A percentile compares a stretch with the other conserved stretches of the same genome.
phyloP scores from a whole-genome alignment of 345 rosid genomes.

The Eucalyptus lansdowneana region DNA sequence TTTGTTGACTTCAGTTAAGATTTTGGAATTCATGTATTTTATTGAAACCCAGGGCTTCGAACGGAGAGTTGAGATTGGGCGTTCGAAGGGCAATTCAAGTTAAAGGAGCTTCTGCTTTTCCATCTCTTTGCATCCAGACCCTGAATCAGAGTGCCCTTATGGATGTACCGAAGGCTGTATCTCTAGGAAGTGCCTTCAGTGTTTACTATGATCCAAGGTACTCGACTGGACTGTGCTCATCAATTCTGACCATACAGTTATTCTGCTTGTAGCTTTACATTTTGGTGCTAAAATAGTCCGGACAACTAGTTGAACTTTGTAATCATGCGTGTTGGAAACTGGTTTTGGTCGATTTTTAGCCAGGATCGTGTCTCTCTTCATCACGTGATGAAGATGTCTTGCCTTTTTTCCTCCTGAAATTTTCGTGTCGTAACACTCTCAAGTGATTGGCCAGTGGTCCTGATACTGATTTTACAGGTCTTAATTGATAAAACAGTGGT shows the following conservation, averaged over 20 bases:
- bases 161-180: slow-evolving; percentile 65
- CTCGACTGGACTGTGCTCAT: background rate
- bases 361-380: background rate
- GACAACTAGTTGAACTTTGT: background rate
- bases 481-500: background rate
- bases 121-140: slow-evolving; percentile 30
- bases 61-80: slow-evolving; percentile 91
- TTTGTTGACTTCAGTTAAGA: background rate
- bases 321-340: background rate
- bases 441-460: background rate
- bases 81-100: slow-evolving; percentile 83
- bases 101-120: slow-evolving; percentile 36
- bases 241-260: background rate
- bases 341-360: background rate
- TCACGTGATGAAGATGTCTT: background rate
- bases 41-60: slow-evolving; percentile 56
- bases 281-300: background rate
- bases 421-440: background rate
- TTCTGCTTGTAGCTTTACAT: background rate
- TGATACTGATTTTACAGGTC: background rate
- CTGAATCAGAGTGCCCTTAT: slow-evolving; percentile 40
- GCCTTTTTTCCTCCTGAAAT: background rate
- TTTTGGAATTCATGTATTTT: background rate
- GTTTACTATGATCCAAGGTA: slow-evolving; percentile 95
- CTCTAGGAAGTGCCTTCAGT: slow-evolving; percentile 46